Evolutionary conservation across 73 alveolate genomes (phyloP).

Genomic region (Stentor roeselii): DNA sequence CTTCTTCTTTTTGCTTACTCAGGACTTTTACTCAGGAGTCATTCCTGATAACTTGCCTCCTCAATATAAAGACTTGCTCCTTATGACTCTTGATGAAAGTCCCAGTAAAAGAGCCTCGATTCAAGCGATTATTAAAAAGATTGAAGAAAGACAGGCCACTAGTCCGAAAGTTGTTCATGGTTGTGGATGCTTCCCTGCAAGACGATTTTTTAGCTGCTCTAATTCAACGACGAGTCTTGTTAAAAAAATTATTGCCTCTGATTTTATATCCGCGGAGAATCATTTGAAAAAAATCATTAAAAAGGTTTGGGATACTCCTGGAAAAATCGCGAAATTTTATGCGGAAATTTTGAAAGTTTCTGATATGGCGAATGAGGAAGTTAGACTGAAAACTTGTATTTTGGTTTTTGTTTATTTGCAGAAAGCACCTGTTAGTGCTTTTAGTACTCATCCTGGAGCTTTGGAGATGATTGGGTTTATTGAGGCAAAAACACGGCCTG

Average conservation of each 20-base stretch:
- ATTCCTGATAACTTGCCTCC: background rate
- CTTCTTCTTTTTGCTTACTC: background rate
- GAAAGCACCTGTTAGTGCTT: background rate
- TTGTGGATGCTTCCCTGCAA: background rate
- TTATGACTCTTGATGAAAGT: background rate
- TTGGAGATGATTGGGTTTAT: background rate
- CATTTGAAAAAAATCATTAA: background rate
- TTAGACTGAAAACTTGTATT: background rate
- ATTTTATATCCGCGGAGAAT: background rate
- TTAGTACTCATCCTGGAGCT: background rate
- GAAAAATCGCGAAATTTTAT: constrained; percentile 17
- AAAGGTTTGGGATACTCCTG: background rate
- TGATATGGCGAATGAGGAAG: background rate
- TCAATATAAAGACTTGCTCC: background rate
- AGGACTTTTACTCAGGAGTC: background rate
- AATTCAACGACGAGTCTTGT: background rate
- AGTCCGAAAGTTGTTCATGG: background rate
- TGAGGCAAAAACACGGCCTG: background rate
- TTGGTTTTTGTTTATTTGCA: background rate
- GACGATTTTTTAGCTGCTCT: too few relatives aligned
- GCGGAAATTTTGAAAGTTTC: background rate
- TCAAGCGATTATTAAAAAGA: too few relatives aligned
- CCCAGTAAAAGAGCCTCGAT: background rate
- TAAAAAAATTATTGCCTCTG: background rate
- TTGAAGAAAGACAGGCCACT: background rate